Base-by-base conservation (phyloP, 768 basidiomycete genomes). In the Paxillus involutus region DNA sequence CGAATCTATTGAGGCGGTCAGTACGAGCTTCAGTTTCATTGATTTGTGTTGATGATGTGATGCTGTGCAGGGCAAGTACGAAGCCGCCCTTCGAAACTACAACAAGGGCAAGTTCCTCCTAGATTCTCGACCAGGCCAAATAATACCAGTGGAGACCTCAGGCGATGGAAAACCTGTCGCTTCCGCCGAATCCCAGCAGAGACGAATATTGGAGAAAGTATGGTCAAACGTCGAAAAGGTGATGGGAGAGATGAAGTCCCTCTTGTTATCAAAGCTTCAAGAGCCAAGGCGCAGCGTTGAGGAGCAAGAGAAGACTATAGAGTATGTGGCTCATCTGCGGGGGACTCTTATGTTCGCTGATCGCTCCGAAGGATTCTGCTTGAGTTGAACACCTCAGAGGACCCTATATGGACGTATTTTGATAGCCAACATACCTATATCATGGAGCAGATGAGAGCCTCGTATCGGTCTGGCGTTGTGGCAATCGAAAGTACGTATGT, bases 241-340 rank as follows among this genome's bases (percentile, higher is more conserved):
- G 41, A 95, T 98, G 86, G 78, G 77, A 29, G 93, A 96, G 70
- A 92, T 99, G 91, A 81, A 85, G 59, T 83, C 77, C 46, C 81
- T 85, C 26, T 77, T 98, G 16, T 71, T 88, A 51, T 78, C 79
- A n/a, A 86, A 93, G 62, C 71, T 99, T 43, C 85, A 90, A 68
- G 93, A 98, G 61, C 80, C 88, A 4, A 79, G 74, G 47, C 80
- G 91, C 47, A 85, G 82, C 44, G 80, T 94, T 4, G 97, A 99
- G 59, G 96, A 98, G 59, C 94, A 97, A 55, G 95, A 98, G 73
- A 94, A 91, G 75, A 97, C 91, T 2, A 89, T 99, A 51, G 95
- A 98, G 97, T 94, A 63, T 61, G 86, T 73, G 1, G 6, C 26
- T 47, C 16, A 19, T 42, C 17, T 53, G 41, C 47, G 29, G 26